Base-by-base conservation (phyloP, 352 stramenopile species). In the Globisporangium barbulae region DNA sequence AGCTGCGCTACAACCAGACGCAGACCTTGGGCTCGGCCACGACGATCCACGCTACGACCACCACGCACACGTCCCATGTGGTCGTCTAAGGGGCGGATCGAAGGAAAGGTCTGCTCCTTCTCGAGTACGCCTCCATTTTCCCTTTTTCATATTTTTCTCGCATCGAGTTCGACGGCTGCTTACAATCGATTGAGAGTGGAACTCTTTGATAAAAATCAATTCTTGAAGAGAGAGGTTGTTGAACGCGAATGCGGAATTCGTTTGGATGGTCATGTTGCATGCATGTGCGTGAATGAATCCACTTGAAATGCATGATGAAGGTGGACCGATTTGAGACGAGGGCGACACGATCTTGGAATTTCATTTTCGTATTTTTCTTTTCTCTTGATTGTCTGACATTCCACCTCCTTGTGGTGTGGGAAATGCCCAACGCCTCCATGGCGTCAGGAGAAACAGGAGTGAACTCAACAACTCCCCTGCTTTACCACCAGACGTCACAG, bases 1-100 rank as follows among this genome's bases (percentile, higher is more conserved):
- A 92, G 68, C 72, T 92, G 50, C 83, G 83, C 69, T 92, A 92
- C 74, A 91, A 91, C 70, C 75, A 90, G 71, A 65, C 81, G 64
- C 50, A 57, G 50, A 39, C 30, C 50, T 12, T 68, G 4, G 62
- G 64, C 57, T 22, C 63, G 61, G 64, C 66, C 47, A 73, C 66
- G 19, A 65, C 45, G 35, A 60, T 60, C 54, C 54, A 60, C 37
- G 63, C 66, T 22, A 69, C 64, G 15, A 68, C 76, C 19, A 62
- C 65, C 3, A 48, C 69, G n/a, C 73, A 81, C 65, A 75, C 72
- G 35, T 69, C 81, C 28, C 82, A 91, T 68, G 80, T 91, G 35
- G 83, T 83, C 35, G 82, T 91, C 33, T 88, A 77, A 71, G 50
- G 28, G 49, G 6, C 13, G 12, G 15, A 3, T 13, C 21, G 49